phyloP scores from a whole-genome alignment of 1,284 basidiomycete genomes.

The Tylopilus sp. region DNA sequence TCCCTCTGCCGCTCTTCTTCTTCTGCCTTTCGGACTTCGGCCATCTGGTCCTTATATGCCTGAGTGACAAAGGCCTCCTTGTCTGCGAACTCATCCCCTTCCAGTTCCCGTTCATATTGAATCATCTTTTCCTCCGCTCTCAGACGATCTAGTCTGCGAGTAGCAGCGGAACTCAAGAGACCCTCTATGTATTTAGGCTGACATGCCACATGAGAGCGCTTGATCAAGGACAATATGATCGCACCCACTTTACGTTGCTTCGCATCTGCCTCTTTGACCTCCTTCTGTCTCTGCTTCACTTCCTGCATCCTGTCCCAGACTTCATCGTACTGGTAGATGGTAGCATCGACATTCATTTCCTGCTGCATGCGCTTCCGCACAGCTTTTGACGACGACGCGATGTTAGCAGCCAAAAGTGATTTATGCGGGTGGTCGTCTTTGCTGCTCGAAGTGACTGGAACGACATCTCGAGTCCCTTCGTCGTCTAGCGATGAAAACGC shows the following conservation, averaged over 20 bases:
- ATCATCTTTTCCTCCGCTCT: slow-evolving; percentile 98
- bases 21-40: slow-evolving; percentile 84
- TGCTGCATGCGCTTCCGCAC: slow-evolving; percentile 66
- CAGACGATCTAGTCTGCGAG: slow-evolving; percentile 85
- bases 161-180: slow-evolving; percentile 80
- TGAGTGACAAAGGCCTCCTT: slow-evolving; percentile 98
- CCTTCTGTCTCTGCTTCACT: slow-evolving; percentile 71
- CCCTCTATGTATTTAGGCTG: slow-evolving; percentile 93
- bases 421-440: slow-evolving; percentile 46
- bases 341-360: slow-evolving; percentile 77
- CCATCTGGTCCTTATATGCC: slow-evolving; percentile 97
- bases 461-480: slow-evolving; percentile 54
- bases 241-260: slow-evolving; percentile 68
- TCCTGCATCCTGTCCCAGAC: slow-evolving; percentile 96
- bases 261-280: slow-evolving; percentile 66
- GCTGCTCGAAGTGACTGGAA: slow-evolving; percentile 40
- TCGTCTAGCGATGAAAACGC: slow-evolving; percentile 62
- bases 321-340: slow-evolving; percentile 94
- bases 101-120: slow-evolving; percentile 85
- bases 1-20: slow-evolving; percentile 86
- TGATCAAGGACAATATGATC: slow-evolving; percentile 1
- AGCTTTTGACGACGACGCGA: slow-evolving; percentile 57
- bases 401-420: slow-evolving; percentile 53
- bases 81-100: slow-evolving; percentile 92
- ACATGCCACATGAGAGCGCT: slow-evolving; percentile 13